phyloP scores from a whole-genome alignment of 805 yeast genomes.

The Geotrichum ghanense region DNA sequence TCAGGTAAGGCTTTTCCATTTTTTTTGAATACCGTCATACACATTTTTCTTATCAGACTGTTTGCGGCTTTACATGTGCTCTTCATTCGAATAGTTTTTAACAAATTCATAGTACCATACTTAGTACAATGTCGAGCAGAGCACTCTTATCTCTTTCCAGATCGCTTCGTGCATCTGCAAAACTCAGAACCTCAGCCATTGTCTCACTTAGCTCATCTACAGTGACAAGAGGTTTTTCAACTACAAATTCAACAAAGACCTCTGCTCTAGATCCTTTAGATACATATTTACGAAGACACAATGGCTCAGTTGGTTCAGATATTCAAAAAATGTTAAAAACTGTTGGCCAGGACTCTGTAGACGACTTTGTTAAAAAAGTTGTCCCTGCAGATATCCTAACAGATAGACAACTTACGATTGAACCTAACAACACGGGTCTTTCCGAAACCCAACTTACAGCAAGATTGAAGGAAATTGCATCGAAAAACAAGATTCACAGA shows the following conservation, averaged over 20 bases:
- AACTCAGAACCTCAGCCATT: neutral
- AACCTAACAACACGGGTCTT: conserved; percentile 55
- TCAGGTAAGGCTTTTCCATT: too few relatives aligned
- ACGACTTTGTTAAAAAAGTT: conserved; percentile 57
- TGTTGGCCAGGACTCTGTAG: conserved; percentile 56
- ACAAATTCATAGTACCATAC: too few relatives aligned
- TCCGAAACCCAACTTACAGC: conserved; percentile 72
- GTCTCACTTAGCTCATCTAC: neutral
- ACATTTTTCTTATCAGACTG: too few relatives aligned
- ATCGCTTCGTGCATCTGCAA: neutral
- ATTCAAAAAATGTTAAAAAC: conserved; percentile 53
- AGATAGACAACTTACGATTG: conserved; percentile 52
- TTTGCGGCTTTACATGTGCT: too few relatives aligned
- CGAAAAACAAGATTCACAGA: conserved; percentile 59
- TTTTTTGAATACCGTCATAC: too few relatives aligned
- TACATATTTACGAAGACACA: conserved; percentile 80
- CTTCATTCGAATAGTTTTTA: too few relatives aligned
- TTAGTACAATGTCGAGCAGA: neutral
- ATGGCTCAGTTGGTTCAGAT: conserved; percentile 63
- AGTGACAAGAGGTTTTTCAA: neutral
- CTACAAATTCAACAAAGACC: neutral
- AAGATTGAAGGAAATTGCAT: conserved; percentile 57
- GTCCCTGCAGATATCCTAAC: conserved; percentile 69
- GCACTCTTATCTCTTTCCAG: neutral
- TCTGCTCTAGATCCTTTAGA: conserved; percentile 40